A percentile compares a stretch with the other conserved stretches of the same genome.
These are phyloP conservation scores for Diospyros lotus DNA, from an alignment of 148 eudicot species.

Conservation along the genomic window DNA sequence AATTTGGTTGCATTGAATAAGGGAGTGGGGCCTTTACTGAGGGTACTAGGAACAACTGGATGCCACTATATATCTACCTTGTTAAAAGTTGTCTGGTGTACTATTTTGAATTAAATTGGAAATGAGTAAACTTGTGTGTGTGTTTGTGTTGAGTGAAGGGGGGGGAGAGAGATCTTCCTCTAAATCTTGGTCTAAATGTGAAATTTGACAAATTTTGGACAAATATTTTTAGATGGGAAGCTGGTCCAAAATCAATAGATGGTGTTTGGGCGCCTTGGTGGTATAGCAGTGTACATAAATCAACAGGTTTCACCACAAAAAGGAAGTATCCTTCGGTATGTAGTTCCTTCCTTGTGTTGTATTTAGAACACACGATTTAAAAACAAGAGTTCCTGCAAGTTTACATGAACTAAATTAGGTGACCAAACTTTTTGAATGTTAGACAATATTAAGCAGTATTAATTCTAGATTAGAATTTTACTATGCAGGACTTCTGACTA, in stretches of 20 bases:
- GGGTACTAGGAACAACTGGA: neutral
- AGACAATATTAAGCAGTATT: neutral
- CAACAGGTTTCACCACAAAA: conserved; percentile 57
- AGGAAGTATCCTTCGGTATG: conserved; percentile 63
- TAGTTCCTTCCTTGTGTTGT: conserved; percentile 13
- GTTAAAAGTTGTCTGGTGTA: neutral
- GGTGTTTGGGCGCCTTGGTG: conserved; percentile 99
- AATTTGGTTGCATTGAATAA: no score
- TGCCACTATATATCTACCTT: neutral
- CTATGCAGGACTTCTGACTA: neutral
- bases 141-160: no score
- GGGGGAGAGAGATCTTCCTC: neutral
- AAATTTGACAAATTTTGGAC: no score
- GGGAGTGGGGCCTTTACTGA: neutral
- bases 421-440: neutral
- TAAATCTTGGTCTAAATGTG: neutral
- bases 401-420: neutral
- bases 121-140: neutral
- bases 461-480: neutral
- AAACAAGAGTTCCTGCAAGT: no score
- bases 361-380: neutral
- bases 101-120: neutral
- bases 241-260: conserved; percentile 80
- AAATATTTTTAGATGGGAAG: conserved; percentile 68
- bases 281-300: conserved; percentile 75